Evolutionary conservation across 169 alveolate species (phyloP), one percentile per base, ranked within the genome.

Genomic region (Neospora caninum): DNA sequence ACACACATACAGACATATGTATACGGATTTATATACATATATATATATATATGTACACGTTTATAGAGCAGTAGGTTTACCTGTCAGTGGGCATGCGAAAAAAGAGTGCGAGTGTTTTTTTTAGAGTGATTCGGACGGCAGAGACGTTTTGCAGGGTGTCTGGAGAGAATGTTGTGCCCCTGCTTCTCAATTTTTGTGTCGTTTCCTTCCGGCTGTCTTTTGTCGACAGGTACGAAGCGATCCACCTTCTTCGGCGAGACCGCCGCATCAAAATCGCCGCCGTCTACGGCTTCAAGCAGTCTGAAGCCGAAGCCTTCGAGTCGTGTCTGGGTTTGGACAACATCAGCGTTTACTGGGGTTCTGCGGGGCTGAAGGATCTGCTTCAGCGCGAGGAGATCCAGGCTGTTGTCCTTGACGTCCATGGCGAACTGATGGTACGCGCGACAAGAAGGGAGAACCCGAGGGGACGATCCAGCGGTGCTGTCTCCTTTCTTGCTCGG

Each of bases 351-450:
- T 84, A 92, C 92, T 39, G 73, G 73, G 95, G 95, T 54, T 67
- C 95, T 43, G 70, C 88, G 36, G 95, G 95, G 25, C 82, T 84
- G 16, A 42, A 80, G 69, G 54, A 64, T 67, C 45, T 92, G 92
- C 88, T 92, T n/a, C 82, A 64, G n/a, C 80, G 95, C 64, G 25
- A 86, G 39, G 95, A 92, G 45, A 86, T 92, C 78, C 95, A 92
- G 43, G 95, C 95, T 67, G 67, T 92, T 34, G 89, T 92, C 22
- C 88, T 84, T 36, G 95, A 92, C 92, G 95, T 92, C 70, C 95
- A 92, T 88, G 58, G 43, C 80, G 78, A 92, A 83, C 88, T 92
- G 10, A 64, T 86, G 95, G 95, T 92, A 78, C 27, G 94, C 58
- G n/a, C 2, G 67, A 16, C 45, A 9, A n/a, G 42, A 78, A n/a